A percentile compares a stretch with the other conserved stretches of the same genome.
These are phyloP conservation scores for Gloeophyllum trabeum DNA, from an alignment of 768 basidiomycete genomes.

Conservation along the genomic window DNA sequence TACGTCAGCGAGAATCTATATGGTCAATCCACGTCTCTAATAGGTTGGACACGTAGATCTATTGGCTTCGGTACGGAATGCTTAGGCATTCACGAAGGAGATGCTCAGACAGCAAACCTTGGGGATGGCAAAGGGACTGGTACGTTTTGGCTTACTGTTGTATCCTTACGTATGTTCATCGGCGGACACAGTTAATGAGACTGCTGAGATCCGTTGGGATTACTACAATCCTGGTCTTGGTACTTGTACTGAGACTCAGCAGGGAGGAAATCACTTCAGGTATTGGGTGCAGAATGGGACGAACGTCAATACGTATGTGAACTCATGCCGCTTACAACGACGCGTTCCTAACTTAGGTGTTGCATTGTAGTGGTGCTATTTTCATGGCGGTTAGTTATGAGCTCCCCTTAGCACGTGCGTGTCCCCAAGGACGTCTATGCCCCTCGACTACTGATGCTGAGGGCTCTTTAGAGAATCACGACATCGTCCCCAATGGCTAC, in stretches of 20 bases:
- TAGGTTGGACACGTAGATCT: constrained; percentile 31
- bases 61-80: constrained; percentile 70
- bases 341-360: not conserved
- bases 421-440: too few species aligned
- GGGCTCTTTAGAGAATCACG: constrained; percentile 27
- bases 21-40: not conserved
- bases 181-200: constrained; percentile 53
- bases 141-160: too few species aligned
- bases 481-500: constrained; percentile 70
- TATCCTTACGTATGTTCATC: not conserved
- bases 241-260: constrained; percentile 73
- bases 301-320: constrained; percentile 40
- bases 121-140: constrained; percentile 74
- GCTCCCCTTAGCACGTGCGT: constrained; percentile 39
- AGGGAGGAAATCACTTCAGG: constrained; percentile 82
- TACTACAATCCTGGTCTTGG: constrained; percentile 77
- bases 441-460: too few species aligned
- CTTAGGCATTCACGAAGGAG: constrained; percentile 69
- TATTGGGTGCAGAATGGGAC: constrained; percentile 80
- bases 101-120: constrained; percentile 59
- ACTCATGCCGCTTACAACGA: not conserved
- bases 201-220: constrained; percentile 75
- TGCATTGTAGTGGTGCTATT: constrained; percentile 42
- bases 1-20: constrained; percentile 24
- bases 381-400: constrained; percentile 75